phyloP scores from a whole-genome alignment of 192 early-diverging fungal genomes.

The Chytriomyces sp. region DNA sequence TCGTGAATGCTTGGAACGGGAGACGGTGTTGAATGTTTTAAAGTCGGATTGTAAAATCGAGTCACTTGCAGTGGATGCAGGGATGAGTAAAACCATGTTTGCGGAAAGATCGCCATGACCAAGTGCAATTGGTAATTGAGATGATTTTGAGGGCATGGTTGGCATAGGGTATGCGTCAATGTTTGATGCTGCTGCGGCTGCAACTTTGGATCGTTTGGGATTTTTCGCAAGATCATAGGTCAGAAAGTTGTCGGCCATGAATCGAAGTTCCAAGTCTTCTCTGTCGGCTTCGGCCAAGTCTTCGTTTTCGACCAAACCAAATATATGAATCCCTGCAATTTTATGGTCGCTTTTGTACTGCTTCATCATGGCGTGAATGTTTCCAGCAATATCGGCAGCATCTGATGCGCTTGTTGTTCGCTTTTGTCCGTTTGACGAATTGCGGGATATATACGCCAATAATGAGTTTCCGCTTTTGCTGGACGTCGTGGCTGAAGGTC shows the following conservation, averaged over 20 bases:
- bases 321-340: neutral
- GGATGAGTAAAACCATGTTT: no score
- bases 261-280: constrained; percentile 12
- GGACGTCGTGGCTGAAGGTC: no score
- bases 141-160: neutral
- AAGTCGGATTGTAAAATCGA: no score
- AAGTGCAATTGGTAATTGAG: no score
- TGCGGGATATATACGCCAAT: no score
- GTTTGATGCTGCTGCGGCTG: neutral
- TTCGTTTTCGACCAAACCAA: neutral
- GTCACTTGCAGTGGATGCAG: no score
- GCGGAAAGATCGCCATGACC: no score
- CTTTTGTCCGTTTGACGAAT: no score
- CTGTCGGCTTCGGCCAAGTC: constrained; percentile 4
- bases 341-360: constrained; percentile 6
- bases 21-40: no score
- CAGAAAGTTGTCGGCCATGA: constrained; percentile 19
- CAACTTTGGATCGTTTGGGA: neutral
- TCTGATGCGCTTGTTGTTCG: neutral
- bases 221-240: neutral
- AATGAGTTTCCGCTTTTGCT: no score
- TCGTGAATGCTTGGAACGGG: no score
- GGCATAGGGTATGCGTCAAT: neutral
- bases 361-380: constrained; percentile 8
- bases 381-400: constrained; percentile 17